Evolutionary conservation across 2,329 filamentous ascomycete genomes (phyloP).

Genomic region (Uncinocarpus reesii): DNA sequence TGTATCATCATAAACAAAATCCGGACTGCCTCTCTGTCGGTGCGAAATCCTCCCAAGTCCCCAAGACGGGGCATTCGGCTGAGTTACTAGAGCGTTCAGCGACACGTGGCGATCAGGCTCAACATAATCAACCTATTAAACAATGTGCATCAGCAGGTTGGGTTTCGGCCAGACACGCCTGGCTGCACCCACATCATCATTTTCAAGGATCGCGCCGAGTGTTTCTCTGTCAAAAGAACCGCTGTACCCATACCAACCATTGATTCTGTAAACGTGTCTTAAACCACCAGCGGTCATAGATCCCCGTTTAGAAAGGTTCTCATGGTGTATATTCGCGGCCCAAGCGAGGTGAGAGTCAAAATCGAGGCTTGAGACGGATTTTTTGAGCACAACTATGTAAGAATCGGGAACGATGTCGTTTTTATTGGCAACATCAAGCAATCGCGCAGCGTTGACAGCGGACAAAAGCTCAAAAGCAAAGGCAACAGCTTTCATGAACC

Average conservation of each 20-base stretch:
- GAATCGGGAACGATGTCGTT: slow-evolving; percentile 13
- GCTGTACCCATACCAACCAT: slow-evolving; percentile 16
- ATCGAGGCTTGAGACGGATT: slow-evolving; percentile 4
- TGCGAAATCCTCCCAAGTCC: slow-evolving; percentile 31
- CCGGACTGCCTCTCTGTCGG: slow-evolving; percentile 17
- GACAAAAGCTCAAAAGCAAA: background rate
- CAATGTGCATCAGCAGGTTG: background rate
- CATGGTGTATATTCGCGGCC: slow-evolving; percentile 11
- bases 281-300: slow-evolving; percentile 4
- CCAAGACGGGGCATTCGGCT: slow-evolving; percentile 25
- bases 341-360: slow-evolving; percentile 15
- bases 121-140: slow-evolving; percentile 16
- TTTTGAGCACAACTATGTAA: slow-evolving; percentile 17
- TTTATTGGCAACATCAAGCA: slow-evolving; percentile 1
- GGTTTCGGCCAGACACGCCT: too few species aligned
- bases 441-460: slow-evolving; percentile 7
- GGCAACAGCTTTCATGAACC: background rate
- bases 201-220: slow-evolving; percentile 11
- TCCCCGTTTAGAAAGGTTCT: slow-evolving; percentile 4
- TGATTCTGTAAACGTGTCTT: slow-evolving; percentile 12
- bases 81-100: slow-evolving; percentile 10
- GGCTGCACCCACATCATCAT: slow-evolving; percentile 10
- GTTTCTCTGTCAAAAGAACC: slow-evolving; percentile 14
- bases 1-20: slow-evolving; percentile 29
- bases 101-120: slow-evolving; percentile 12